Conservation (phyloP, 2,329 filamentous ascomycete species). For the Aureobasidium sp. region DNA sequence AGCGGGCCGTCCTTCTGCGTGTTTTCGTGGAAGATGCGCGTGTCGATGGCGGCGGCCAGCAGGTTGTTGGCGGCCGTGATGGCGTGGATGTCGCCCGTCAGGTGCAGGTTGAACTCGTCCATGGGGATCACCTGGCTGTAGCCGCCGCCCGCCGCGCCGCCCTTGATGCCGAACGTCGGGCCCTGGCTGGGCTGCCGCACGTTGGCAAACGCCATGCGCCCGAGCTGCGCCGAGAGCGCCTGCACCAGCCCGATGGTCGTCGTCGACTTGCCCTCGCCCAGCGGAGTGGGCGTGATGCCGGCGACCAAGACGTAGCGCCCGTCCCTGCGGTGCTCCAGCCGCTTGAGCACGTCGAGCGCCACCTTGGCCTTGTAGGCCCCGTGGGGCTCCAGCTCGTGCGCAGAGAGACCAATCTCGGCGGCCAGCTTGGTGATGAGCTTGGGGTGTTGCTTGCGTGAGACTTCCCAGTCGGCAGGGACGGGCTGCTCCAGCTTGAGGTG, state of each 20-base stretch:
- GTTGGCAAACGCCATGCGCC: conserved; percentile 87
- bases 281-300: conserved; percentile 91
- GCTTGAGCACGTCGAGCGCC: conserved; percentile 70
- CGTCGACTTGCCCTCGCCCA: conserved; percentile 96
- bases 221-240: conserved; percentile 81
- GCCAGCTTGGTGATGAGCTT: conserved; percentile 84
- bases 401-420: conserved; percentile 76
- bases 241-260: conserved; percentile 95
- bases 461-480: conserved; percentile 91
- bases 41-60: conserved; percentile 91
- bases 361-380: conserved; percentile 96
- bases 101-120: conserved; percentile 98
- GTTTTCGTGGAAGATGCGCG: conserved; percentile 95
- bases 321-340: conserved; percentile 78
- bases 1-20: conserved; percentile 87
- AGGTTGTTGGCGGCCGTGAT: conserved; percentile 97
- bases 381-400: conserved; percentile 89
- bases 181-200: conserved; percentile 95
- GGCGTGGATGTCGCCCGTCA: conserved; percentile 96
- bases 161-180: conserved; percentile 98
- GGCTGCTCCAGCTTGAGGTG: conserved; percentile 71
- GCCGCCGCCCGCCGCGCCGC: conserved; percentile 89
- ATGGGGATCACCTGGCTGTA: conserved; percentile 99
- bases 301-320: conserved; percentile 89
- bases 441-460: conserved; percentile 83